Evolutionary conservation across 2,329 filamentous ascomycete species (phyloP).

Genomic region (Penicillium sp.): DNA sequence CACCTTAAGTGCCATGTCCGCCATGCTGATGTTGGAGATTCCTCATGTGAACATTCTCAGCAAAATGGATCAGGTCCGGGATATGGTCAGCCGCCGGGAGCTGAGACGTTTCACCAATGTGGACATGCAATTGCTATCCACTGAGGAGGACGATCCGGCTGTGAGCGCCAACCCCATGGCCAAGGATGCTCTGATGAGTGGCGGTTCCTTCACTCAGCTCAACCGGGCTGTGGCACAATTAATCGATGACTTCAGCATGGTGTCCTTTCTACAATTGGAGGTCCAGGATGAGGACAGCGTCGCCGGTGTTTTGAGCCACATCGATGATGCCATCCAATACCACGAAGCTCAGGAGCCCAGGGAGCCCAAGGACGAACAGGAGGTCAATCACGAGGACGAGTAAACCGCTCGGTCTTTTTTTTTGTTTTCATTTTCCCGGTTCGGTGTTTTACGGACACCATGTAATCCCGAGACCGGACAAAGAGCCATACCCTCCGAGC

Average conservation of each 20-base stretch:
- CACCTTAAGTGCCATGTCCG: slow-evolving; percentile 93
- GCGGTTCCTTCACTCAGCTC: slow-evolving; percentile 75
- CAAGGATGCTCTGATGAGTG: slow-evolving; percentile 71
- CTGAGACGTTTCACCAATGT: slow-evolving; percentile 88
- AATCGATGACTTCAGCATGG: slow-evolving; percentile 98
- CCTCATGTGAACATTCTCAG: slow-evolving; percentile 94
- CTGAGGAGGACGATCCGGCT: slow-evolving; percentile 55
- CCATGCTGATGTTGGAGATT: slow-evolving; percentile 98
- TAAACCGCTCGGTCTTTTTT: slow-evolving; percentile 12
- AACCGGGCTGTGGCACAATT: slow-evolving; percentile 86
- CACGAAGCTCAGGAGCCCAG: slow-evolving; percentile 90
- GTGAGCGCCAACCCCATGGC: slow-evolving; percentile 62
- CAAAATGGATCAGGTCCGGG: slow-evolving; percentile 97
- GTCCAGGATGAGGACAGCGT: slow-evolving; percentile 91
- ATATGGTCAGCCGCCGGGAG: slow-evolving; percentile 81
- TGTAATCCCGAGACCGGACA: background rate
- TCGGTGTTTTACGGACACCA: background rate
- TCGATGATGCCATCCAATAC: slow-evolving; percentile 90
- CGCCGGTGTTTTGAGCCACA: slow-evolving; percentile 78
- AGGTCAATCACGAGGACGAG: slow-evolving; percentile 51
- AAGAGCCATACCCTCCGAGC: background rate
- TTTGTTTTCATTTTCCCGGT: background rate
- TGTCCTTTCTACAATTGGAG: slow-evolving; percentile 88
- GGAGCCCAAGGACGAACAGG: slow-evolving; percentile 69
- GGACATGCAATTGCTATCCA: slow-evolving; percentile 77